Conservation (phyloP, 1,284 basidiomycete genomes). For the Ceratobasidium sp. region DNA sequence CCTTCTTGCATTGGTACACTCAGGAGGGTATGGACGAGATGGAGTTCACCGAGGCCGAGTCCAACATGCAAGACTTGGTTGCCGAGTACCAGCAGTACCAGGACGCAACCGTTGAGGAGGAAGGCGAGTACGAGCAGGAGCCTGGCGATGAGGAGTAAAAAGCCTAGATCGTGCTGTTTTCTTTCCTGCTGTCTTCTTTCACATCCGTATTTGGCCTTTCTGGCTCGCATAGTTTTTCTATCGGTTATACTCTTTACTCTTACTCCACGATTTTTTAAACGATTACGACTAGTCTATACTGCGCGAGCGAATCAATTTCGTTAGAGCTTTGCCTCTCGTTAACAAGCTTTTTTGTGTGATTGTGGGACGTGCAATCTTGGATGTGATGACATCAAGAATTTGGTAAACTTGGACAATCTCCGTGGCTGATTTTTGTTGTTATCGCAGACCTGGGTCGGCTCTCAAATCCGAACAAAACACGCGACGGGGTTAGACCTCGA, state of each 20-base stretch:
- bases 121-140: conserved; percentile 79
- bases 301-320: conserved; percentile 36
- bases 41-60: conserved; percentile 97
- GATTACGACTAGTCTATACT: conserved; percentile 36
- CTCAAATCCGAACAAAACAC: background rate
- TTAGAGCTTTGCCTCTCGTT: conserved; percentile 35
- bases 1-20: conserved; percentile 99
- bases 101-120: conserved; percentile 86
- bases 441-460: too few species aligned
- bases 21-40: conserved; percentile 99
- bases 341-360: background rate
- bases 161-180: background rate
- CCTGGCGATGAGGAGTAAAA: conserved; percentile 50
- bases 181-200: conserved; percentile 2
- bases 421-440: too few species aligned
- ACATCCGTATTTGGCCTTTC: conserved; percentile 7
- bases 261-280: conserved; percentile 30
- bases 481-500: background rate
- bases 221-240: conserved; percentile 37
- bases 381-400: too few species aligned
- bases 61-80: conserved; percentile 94
- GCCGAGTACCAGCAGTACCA: conserved; percentile 98
- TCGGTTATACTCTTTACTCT: conserved; percentile 18
- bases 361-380: background rate
- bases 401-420: too few species aligned